Base-by-base conservation (phyloP, 2,329 filamentous ascomycete genomes). In the Endocalyx cinctus region DNA sequence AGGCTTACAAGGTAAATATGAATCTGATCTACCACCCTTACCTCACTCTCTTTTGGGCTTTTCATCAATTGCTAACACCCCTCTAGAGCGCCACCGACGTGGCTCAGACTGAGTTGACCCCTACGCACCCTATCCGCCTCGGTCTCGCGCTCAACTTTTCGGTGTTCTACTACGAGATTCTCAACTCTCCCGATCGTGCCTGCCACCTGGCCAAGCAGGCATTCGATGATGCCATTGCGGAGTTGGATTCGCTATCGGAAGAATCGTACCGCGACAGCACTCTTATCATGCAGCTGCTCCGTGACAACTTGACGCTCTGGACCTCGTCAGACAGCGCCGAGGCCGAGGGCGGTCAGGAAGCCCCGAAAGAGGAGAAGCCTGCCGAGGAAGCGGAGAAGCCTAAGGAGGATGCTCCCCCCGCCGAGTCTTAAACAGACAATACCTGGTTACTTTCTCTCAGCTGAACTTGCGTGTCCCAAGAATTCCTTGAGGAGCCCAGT, bases 151-250 rank as follows among this genome's bases (percentile, higher is more conserved):
- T 97, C 54, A 97, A 96, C 84, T 96, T 97, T 81, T 96, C 89
- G 47, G 90, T 96, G 58, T 96, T 96, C 77, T 95, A 95, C 81
- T 95, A 96, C 70, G 92, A 96, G 79, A 96, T 96, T 64, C 76
- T 96, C 62, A 97, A 96, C 83, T 94, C 89, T 22, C 90, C 89
- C 58, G 89, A 96, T 69, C 87, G 86, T 62, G 90, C 90, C 60
- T 97, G 90, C 81, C 90, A 97, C 65, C 82, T 97, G 51, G 90
- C 90, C 69, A 97, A 97, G 82, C 90, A 97, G 76, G 90, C 92
- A 31, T 97, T 97, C 60, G 90, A 97, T 64, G 90, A 96, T 66
- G 90, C 90, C 58, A 96, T 97, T 64, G 90, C 90, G 59, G 89
- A 97, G 81, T 87, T 97, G 55, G 90, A 97, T 75, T 94, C 88